Evolutionary conservation across 495 filamentous ascomycete species (phyloP).

Genomic region (Bacidia gigantensis): DNA sequence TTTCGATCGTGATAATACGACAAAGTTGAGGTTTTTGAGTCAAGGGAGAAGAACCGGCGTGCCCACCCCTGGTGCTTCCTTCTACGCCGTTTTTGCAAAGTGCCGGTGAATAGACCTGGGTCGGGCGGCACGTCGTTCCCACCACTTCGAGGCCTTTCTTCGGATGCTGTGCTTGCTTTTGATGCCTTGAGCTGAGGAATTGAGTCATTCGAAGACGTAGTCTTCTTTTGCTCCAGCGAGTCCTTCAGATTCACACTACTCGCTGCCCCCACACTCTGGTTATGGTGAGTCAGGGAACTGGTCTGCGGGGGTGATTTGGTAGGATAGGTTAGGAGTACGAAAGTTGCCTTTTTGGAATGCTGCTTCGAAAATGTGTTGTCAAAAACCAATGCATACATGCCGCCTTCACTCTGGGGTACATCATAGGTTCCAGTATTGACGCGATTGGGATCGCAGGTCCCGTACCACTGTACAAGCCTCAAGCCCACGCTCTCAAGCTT

Average conservation of each 20-base stretch:
- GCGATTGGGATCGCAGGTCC: constrained; percentile 91
- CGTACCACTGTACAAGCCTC: constrained; percentile 74
- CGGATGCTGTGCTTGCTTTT: neutral
- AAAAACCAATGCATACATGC: constrained; percentile 93
- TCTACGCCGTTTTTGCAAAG: constrained; percentile 73
- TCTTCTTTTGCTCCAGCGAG: constrained; percentile 7
- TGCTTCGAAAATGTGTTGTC: constrained; percentile 98
- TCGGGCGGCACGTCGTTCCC: constrained; percentile 4
- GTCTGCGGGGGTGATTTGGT: constrained; percentile 70
- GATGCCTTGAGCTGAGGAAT: constrained; percentile 6
- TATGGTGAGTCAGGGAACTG: constrained; percentile 50
- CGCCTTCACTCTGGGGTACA: constrained; percentile 54
- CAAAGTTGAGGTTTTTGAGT: constrained; percentile 78
- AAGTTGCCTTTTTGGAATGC: constrained; percentile 83
- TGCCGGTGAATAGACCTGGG: constrained; percentile 57
- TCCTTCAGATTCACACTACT: constrained; percentile 11
- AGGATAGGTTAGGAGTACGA: constrained; percentile 87
- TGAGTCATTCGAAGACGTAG: constrained; percentile 14
- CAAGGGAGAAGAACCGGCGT: constrained; percentile 82
- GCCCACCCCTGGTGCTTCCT: constrained; percentile 93
- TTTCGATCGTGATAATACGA: constrained; percentile 93
- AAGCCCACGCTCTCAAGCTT: constrained; percentile 76
- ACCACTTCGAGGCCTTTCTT: constrained; percentile 1
- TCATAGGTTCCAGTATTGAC: constrained; percentile 85
- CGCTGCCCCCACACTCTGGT: constrained; percentile 7